Base-by-base conservation (phyloP, 2,329 filamentous ascomycete species). In the Colletotrichum kahawae region DNA sequence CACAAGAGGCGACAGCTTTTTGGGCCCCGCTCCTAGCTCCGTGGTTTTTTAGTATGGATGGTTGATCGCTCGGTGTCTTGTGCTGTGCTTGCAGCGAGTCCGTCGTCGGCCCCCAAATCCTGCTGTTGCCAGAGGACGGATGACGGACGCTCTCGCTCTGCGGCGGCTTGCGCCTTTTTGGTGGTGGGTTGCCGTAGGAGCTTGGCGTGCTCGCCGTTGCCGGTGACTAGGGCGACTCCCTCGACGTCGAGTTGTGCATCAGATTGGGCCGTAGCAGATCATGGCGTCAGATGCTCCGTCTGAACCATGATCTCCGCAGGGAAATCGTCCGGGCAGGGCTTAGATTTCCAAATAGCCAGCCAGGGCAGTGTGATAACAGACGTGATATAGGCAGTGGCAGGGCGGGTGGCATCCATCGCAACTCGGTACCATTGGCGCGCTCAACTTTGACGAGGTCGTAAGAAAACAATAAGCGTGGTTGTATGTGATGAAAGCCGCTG, bases 301-400 rank as follows among this genome's bases (percentile, higher is more conserved):
- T 85, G 83, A 83, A 85, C 82, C 82, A 80, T 81, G 82, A 84
- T 85, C 82, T 81, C 80, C 83, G 75, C 82, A 82, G 81, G 82
- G 84, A 78, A 78, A 77, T 72, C 65, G 77, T 77, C 78, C 74
- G 79, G 76, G 79, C 78, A 79, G 79, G 78, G 76, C 76, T 78
- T 74, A 70, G 75, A 76, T 76, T 77, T 77, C 67, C 66, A 76
- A 74, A 76, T 77, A 70, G 64, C 57, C 59, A 67, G 34, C n/a
- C 63, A 59, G 51, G 36, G 27, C 70, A 59, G 14, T 16, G 43
- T 31, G 63, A 73, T 75, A 75, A 64, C 5, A 48, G 69, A 59
- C 57, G 64, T 59, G 73, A 59, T 68, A 73, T 73, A 73, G 72
- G 60, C 27, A n/a, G 51, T 59, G 69, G 29, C 48, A 64, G 36